Conservation (phyloP, 306 rosid genomes). For the Macrotyloma uniflorum region DNA sequence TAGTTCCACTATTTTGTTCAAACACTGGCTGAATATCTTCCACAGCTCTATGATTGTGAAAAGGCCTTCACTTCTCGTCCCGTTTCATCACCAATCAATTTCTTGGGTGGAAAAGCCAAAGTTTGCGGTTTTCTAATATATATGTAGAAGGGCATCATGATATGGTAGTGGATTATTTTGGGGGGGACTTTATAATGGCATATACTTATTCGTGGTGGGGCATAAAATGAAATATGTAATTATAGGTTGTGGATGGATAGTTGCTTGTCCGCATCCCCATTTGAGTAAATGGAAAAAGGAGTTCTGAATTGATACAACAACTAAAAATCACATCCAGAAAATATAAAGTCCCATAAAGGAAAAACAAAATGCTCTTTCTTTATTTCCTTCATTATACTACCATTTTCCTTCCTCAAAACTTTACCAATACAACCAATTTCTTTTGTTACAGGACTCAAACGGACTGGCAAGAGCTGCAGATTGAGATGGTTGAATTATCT, state of each 20-base stretch:
- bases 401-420: slow-evolving; percentile 40
- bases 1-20: slow-evolving; percentile 28
- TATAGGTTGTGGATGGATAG: slow-evolving; percentile 30
- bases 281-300: slow-evolving; percentile 16
- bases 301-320: slow-evolving; percentile 25
- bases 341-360: slow-evolving; percentile 20
- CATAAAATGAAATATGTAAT: slow-evolving; percentile 33
- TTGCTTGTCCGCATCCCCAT: slow-evolving; percentile 36
- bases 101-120: slow-evolving; percentile 41
- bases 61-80: slow-evolving; percentile 38
- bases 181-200: slow-evolving; percentile 39
- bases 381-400: slow-evolving; percentile 15
- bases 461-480: slow-evolving; percentile 97
- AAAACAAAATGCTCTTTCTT: slow-evolving; percentile 34
- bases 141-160: slow-evolving; percentile 28
- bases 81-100: slow-evolving; percentile 45
- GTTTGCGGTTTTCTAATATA: slow-evolving; percentile 43
- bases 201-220: slow-evolving; percentile 45
- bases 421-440: slow-evolving; percentile 50
- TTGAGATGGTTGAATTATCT: slow-evolving; percentile 94
- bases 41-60: slow-evolving; percentile 27
- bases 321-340: slow-evolving; percentile 11
- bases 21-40: neutral
- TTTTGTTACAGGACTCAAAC: slow-evolving; percentile 64
- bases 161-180: slow-evolving; percentile 36